phyloP scores from a whole-genome alignment of 106 monocot species.

The Dendrobium officinale region DNA sequence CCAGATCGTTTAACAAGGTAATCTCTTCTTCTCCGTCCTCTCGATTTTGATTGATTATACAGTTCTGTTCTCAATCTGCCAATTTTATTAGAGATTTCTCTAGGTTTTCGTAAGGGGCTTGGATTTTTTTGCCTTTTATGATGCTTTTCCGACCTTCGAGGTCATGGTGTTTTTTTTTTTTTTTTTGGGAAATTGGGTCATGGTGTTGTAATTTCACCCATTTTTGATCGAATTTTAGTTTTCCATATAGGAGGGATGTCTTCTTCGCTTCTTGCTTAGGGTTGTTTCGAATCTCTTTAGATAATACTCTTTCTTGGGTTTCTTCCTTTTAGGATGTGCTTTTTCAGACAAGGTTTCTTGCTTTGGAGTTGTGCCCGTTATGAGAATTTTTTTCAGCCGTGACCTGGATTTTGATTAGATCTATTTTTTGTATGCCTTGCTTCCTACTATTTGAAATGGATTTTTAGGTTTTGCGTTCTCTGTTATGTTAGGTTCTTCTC shows the following conservation, averaged over 20 bases:
- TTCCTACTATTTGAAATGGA: background rate
- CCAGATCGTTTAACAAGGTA: background rate
- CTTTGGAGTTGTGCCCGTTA: too few relatives aligned
- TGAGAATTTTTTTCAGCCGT: too few relatives aligned
- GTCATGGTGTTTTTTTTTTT: background rate
- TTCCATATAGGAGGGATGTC: background rate
- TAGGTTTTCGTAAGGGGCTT: background rate
- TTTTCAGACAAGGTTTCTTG: background rate
- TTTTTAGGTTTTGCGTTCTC: background rate
- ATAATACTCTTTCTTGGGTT: background rate
- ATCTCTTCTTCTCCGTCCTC: background rate
- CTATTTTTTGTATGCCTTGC: background rate
- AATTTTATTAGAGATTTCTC: background rate
- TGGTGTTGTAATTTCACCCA: background rate
- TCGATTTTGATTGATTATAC: background rate
- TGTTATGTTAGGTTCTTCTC: background rate
- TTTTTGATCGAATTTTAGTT: background rate
- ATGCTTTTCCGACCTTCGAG: background rate
- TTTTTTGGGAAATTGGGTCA: background rate
- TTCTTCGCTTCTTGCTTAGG: background rate
- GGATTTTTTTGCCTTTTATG: background rate
- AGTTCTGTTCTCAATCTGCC: background rate
- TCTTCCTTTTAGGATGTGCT: background rate
- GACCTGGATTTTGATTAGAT: background rate
- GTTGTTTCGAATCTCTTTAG: background rate